Percentiles rank a stretch among this genome's conserved stretches.
Conservation (phyloP, 2,329 filamentous ascomycete genomes). For the Dichotomopilus funicola region DNA sequence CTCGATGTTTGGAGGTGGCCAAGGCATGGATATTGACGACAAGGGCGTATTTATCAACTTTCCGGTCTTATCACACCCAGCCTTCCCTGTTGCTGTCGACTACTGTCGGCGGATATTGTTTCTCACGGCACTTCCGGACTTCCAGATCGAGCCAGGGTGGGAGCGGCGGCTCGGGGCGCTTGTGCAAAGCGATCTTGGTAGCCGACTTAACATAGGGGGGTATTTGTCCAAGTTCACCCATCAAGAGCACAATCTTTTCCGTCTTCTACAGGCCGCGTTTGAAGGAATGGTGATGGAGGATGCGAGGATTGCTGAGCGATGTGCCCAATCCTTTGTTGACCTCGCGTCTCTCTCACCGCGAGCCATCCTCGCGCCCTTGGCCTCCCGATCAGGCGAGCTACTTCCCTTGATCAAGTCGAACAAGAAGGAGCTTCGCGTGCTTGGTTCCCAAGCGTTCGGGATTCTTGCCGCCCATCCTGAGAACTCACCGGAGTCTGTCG, state of each 20-base stretch:
- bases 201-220: constrained; percentile 51
- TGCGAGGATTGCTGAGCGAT: constrained; percentile 39
- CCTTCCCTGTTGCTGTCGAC: constrained; percentile 62
- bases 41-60: constrained; percentile 42
- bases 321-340: constrained; percentile 47
- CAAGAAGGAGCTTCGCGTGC: constrained; percentile 58
- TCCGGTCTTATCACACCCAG: constrained; percentile 39
- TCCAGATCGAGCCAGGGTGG: constrained; percentile 73
- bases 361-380: constrained; percentile 41
- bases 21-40: constrained; percentile 35
- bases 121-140: constrained; percentile 41
- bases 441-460: constrained; percentile 66
- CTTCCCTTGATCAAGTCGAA: constrained; percentile 62
- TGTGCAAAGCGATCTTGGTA: constrained; percentile 61
- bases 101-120: constrained; percentile 57
- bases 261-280: constrained; percentile 49
- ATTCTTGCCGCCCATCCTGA: constrained; percentile 64
- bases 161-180: constrained; percentile 69
- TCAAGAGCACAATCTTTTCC: constrained; percentile 34
- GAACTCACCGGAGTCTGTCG: constrained; percentile 36
- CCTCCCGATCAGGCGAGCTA: constrained; percentile 45
- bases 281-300: constrained; percentile 47
- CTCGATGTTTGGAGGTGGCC: constrained; percentile 21
- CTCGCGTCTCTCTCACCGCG: constrained; percentile 37
- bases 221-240: constrained; percentile 37